Conservation (phyloP, 257 asterid species). For the Salvia hispanica region DNA sequence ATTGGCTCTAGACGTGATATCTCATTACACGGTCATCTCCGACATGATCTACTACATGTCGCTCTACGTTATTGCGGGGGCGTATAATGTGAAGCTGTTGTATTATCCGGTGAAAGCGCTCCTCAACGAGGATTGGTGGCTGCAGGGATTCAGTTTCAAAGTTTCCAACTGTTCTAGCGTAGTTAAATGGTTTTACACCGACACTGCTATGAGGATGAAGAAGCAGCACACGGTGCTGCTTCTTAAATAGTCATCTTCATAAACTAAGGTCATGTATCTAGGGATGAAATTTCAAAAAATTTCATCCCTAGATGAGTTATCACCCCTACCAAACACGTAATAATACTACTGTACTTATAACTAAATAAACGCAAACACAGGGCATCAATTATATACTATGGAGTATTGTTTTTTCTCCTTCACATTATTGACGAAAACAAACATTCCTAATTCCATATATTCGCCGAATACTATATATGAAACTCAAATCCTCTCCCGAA, state of each 20-base stretch:
- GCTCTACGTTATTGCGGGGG: not conserved
- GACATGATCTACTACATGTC: not conserved
- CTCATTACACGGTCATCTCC: not conserved
- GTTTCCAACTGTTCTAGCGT: not conserved
- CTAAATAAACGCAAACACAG: too few species aligned
- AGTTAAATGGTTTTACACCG: not conserved
- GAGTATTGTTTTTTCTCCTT: too few species aligned
- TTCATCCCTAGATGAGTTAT: too few species aligned
- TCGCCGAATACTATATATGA: not conserved
- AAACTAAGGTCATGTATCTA: too few species aligned
- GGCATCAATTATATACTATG: too few species aligned
- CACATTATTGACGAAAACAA: not conserved
- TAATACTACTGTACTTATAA: too few species aligned
- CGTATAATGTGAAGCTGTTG: not conserved
- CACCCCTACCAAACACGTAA: too few species aligned
- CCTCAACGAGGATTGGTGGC: constrained; percentile 21
- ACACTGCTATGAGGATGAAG: not conserved
- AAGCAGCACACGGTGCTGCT: not conserved
- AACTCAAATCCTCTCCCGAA: not conserved
- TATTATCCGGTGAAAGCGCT: constrained; percentile 15
- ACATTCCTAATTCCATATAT: not conserved
- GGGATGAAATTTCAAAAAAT: too few species aligned
- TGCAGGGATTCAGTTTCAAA: not conserved
- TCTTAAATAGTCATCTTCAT: not conserved
- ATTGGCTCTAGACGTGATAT: not conserved